Base-by-base conservation (phyloP, 2,329 filamentous ascomycete species). In the Aspergillus glaucus region DNA sequence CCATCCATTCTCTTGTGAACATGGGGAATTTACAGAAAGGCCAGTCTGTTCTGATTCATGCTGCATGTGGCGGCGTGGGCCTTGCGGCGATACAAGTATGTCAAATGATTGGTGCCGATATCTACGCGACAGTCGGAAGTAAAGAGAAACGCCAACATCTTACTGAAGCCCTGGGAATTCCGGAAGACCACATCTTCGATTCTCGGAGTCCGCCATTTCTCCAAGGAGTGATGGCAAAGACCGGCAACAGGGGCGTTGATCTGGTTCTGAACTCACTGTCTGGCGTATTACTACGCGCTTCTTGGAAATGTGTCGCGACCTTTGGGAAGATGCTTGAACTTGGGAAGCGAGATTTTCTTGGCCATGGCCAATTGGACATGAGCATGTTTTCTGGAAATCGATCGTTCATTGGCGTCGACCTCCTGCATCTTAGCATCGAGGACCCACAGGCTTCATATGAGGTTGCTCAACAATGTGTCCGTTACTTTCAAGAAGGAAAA, bases 21-120 rank as follows among this genome's bases (percentile, higher is more conserved):
- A 26, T 26, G 24, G 7, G 24, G 7, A 26, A 8, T 9, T 2
- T 26, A 26, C 7, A 26, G 24, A 26, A 26, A 26, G 24, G 24
- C 24, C 24, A 26, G 9, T 26, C 24, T 26, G 24, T 26, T 26
- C 24, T 26, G 7, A 26, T 26, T 8, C 24, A 26, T 8, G 24
- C 24, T 26, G 24, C 24, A 26, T 26, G 24, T 26, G 24, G 24
- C 3, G 24, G 24, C 9, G 24, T 26, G 24, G 24, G 24, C 7
- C 24, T 26, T 26, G 52, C 61, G 7, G 50, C 61, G 8, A 62
- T 62, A 51, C 43, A 40, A 17, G 17, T 41, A 17, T 17, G 15
- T 17, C 15, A 17, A 3, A 41, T 41, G 39, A 12, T 41, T 41
- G 39, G 39, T 12, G 39, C 39, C 10, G 39, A 41, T 15, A 17